Conservation (phyloP, 208 protist genomes). For the Blechomonas ayalai region DNA sequence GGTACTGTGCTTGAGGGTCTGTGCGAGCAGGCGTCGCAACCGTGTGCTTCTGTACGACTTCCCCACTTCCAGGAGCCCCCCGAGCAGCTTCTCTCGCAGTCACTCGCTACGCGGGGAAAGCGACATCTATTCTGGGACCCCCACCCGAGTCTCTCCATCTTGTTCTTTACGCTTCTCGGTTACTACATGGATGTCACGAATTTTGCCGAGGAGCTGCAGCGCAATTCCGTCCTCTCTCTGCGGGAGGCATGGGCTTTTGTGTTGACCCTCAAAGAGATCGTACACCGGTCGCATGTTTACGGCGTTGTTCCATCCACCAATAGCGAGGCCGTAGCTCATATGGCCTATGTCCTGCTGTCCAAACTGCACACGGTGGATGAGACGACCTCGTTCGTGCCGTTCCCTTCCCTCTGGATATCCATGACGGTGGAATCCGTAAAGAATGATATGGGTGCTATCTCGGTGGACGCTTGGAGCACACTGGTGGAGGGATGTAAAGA, state of each 20-base stretch:
- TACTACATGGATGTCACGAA: conserved; percentile 70
- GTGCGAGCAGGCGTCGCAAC: not conserved
- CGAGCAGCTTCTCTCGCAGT: not conserved
- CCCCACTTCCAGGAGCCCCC: not conserved
- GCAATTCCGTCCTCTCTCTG: conserved; percentile 19
- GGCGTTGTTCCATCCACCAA: conserved; percentile 60
- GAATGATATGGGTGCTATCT: conserved; percentile 14
- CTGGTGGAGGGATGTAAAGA: not conserved
- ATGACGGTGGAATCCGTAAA: conserved; percentile 10
- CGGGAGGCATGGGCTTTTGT: conserved; percentile 45
- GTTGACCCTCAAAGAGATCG: conserved; percentile 70
- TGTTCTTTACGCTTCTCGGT: conserved; percentile 68
- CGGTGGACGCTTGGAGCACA: conserved; percentile 23
- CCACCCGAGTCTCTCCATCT: conserved; percentile 55
- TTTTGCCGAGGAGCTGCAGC: conserved; percentile 50
- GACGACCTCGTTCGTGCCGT: conserved; percentile 36
- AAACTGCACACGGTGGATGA: conserved; percentile 71
- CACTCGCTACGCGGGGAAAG: conserved; percentile 2
- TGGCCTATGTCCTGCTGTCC: conserved; percentile 43
- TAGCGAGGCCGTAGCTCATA: conserved; percentile 64
- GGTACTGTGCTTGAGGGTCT: conserved; percentile 1
- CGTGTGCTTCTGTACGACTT: not conserved
- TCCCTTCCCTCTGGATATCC: conserved; percentile 52
- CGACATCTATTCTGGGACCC: conserved; percentile 52
- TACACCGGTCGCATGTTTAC: conserved; percentile 58